phyloP scores from a whole-genome alignment of 345 rosid genomes.

The Combretum micranthum region DNA sequence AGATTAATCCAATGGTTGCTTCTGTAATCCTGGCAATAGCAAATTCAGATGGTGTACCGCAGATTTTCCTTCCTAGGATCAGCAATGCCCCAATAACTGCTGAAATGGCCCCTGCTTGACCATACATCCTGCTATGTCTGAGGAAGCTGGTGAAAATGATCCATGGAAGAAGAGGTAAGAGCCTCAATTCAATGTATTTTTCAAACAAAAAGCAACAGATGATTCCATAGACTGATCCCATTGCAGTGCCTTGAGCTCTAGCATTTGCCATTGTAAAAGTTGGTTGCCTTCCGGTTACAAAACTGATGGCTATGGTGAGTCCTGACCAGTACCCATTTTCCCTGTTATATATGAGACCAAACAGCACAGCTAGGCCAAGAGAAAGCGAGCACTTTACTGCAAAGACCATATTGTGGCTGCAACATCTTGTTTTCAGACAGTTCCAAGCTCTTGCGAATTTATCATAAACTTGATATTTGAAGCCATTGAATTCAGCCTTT shows the following conservation, averaged over 20 bases:
- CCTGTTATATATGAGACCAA: slow-evolving; percentile 46
- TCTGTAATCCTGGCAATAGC: slow-evolving; percentile 51
- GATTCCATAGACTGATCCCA: slow-evolving; percentile 68
- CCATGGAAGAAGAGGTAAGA: slow-evolving; percentile 61
- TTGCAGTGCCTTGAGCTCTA: slow-evolving; percentile 63
- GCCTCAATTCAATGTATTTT: slow-evolving; percentile 26
- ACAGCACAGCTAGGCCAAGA: slow-evolving; percentile 52
- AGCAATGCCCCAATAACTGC: slow-evolving; percentile 52
- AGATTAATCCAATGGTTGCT: slow-evolving; percentile 48
- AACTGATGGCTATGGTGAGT: slow-evolving; percentile 59
- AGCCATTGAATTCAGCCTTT: slow-evolving; percentile 6
- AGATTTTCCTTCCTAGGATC: slow-evolving; percentile 60
- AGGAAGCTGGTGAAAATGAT: slow-evolving; percentile 44
- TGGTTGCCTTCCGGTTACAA: slow-evolving; percentile 47
- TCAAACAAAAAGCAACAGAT: slow-evolving; percentile 43
- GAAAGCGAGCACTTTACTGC: slow-evolving; percentile 59
- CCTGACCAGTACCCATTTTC: slow-evolving; percentile 75
- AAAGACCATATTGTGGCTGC: slow-evolving; percentile 32
- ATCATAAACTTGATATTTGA: slow-evolving; percentile 5
- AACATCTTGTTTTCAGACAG: slow-evolving; percentile 14
- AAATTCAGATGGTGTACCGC: slow-evolving; percentile 44
- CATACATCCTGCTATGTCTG: slow-evolving; percentile 58
- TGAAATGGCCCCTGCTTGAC: slow-evolving; percentile 53
- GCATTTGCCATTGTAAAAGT: slow-evolving; percentile 51
- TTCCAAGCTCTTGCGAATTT: slow-evolving; percentile 12